Percentiles rank a stretch among this genome's conserved stretches.
phyloP scores from a whole-genome alignment of 306 rosid species.

The Vigna unguiculata region DNA sequence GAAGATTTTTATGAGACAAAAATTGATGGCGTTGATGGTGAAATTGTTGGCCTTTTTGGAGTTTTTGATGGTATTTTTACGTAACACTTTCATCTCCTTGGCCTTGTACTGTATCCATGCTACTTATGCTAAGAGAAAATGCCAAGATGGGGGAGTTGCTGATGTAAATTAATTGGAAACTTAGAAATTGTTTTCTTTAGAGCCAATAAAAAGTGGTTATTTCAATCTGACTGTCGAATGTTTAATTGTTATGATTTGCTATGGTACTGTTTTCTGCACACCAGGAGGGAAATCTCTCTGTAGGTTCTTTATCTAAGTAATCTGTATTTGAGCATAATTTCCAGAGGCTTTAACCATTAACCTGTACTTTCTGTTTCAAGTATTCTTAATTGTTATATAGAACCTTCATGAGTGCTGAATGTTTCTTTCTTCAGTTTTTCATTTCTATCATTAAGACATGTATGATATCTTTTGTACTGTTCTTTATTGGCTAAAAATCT shows the following conservation, averaged over 20 bases:
- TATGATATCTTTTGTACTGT: slow-evolving; percentile 4
- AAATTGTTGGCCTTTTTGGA: slow-evolving; percentile 96
- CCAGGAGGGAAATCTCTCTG: slow-evolving; percentile 28
- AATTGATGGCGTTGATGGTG: slow-evolving; percentile 94
- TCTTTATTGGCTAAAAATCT: slow-evolving; percentile 25
- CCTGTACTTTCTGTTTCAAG: slow-evolving; percentile 23
- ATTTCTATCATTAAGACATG: slow-evolving; percentile 26
- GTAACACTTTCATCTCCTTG: slow-evolving; percentile 19
- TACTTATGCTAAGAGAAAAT: slow-evolving; percentile 25
- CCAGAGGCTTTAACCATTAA: slow-evolving; percentile 24
- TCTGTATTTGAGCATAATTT: slow-evolving; percentile 9
- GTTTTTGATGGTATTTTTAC: slow-evolving; percentile 87
- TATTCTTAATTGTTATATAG: slow-evolving; percentile 7
- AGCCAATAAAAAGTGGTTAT: background rate
- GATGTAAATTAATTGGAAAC: slow-evolving; percentile 14
- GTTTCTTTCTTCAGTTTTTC: slow-evolving; percentile 13
- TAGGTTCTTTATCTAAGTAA: slow-evolving; percentile 28
- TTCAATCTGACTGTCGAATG: slow-evolving; percentile 18
- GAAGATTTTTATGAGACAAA: slow-evolving; percentile 97
- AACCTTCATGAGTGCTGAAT: slow-evolving; percentile 20
- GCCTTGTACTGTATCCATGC: slow-evolving; percentile 6
- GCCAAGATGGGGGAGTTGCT: background rate
- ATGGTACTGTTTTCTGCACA: slow-evolving; percentile 16
- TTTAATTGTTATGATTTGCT: slow-evolving; percentile 7
- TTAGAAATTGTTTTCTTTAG: background rate